These are phyloP conservation scores for Ophiostoma australiae DNA, from an alignment of 2,329 filamentous ascomycete species.

Conservation along the genomic window DNA sequence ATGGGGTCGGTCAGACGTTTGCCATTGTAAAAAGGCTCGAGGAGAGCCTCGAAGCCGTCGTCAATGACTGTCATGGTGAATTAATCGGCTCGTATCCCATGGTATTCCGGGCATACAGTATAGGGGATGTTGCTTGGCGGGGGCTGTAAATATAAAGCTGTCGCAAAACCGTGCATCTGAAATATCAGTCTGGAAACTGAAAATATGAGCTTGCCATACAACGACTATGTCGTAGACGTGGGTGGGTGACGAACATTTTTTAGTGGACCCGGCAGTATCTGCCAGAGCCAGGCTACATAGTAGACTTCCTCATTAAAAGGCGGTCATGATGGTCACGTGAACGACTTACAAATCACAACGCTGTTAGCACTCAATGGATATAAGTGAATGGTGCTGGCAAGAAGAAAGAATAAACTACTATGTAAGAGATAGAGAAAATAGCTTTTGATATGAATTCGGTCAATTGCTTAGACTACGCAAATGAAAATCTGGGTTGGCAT, in stretches of 20 bases:
- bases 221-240: background rate
- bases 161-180: background rate
- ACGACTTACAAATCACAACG: background rate
- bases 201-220: conserved; percentile 7
- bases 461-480: too few species aligned
- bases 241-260: conserved; percentile 15
- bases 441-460: too few species aligned
- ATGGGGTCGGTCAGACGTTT: conserved; percentile 63
- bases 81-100: conserved; percentile 15
- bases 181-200: conserved; percentile 1
- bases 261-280: conserved; percentile 1
- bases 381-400: background rate
- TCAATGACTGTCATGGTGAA: conserved; percentile 49
- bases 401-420: too few species aligned
- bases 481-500: background rate
- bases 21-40: conserved; percentile 64
- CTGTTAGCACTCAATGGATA: background rate
- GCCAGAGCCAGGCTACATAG: background rate
- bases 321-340: background rate
- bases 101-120: conserved; percentile 14
- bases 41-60: conserved; percentile 61
- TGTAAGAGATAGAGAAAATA: too few species aligned
- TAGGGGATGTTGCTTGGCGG: background rate
- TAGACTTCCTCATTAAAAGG: background rate
- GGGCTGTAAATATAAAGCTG: background rate